Conservation (phyloP, 2,329 filamentous ascomycete species). For the Talaromyces piceae region DNA sequence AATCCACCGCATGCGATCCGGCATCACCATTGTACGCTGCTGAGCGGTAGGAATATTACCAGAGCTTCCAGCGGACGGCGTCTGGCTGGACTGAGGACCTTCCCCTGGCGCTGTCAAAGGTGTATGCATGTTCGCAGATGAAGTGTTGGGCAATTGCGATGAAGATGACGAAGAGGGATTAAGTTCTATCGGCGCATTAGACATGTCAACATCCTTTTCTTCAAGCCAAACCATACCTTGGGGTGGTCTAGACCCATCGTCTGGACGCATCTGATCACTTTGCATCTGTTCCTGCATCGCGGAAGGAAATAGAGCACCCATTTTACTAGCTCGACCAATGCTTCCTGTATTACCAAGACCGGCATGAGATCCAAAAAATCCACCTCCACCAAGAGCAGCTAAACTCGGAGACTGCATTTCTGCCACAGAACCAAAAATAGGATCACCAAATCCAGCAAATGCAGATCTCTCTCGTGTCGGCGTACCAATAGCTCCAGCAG, state of each 20-base stretch:
- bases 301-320: constrained; percentile 78
- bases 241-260: constrained; percentile 51
- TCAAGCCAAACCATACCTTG: constrained; percentile 38
- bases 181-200: constrained; percentile 12
- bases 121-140: constrained; percentile 26
- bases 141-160: constrained; percentile 27
- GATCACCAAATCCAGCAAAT: constrained; percentile 48
- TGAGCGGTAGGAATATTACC: constrained; percentile 62
- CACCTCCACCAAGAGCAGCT: constrained; percentile 33
- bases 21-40: constrained; percentile 94
- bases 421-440: constrained; percentile 65
- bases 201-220: background rate
- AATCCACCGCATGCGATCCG: constrained; percentile 96
- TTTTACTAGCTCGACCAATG: constrained; percentile 68
- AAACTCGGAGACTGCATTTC: constrained; percentile 57
- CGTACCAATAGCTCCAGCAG: constrained; percentile 66
- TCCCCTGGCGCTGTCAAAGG: constrained; percentile 24
- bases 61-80: constrained; percentile 36
- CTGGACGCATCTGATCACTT: constrained; percentile 51
- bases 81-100: constrained; percentile 25
- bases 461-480: constrained; percentile 54
- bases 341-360: constrained; percentile 53
- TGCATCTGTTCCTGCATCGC: constrained; percentile 92
- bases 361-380: constrained; percentile 58
- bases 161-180: constrained; percentile 24